Base-by-base conservation (phyloP, 1,284 basidiomycete species). In the Inonotus hispidus region DNA sequence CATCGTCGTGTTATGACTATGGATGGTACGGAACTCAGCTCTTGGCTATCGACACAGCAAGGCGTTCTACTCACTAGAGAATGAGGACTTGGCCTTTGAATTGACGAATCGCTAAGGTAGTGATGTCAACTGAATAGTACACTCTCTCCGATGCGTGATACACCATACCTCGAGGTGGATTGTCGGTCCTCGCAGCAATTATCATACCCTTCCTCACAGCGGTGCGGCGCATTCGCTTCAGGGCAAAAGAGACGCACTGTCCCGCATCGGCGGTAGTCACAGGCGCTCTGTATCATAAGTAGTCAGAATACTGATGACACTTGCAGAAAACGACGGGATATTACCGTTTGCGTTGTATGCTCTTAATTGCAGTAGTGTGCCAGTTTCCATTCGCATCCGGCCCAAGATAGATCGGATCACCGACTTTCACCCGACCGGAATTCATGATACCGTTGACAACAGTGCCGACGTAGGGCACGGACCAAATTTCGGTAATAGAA, bases 151-250 rank as follows among this genome's bases (percentile, higher is more conserved):
- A 13, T 21, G 50, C 3, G 2, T 35, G 14, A 37, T 54, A 39
- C 35, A 21, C 65, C 72, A 63, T 66, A 84, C 88, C 87, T 77
- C 82, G 83, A 10, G 93, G 93, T 11, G 85, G 87, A 23, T 75
- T 77, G 6, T 96, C 93, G 1, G 84, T 84, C 72, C 88, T 92
- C 59, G 87, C 85, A 0, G 95, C 85, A 38, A 98, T 77, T 2
- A 96, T 91, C 95, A 96, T 96, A 10, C 94, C 95, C 75, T 98
- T 99, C 61, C 97, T 80, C 7, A 98, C 88, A 50, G 88, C 85
- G 6, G 85, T 82, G 57, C 93, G 78, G 56, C 90, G 82, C 63
- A 97, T 87, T 56, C 93, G 82, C 78, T 99, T 99, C 27, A 99
- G 76, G 3, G 95, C 97, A 60, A 98, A 81, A 25, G 93, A 93